Evolutionary conservation across 2,329 filamentous ascomycete species (phyloP), one percentile per base, ranked within the genome.

Genomic region (Cladophialophora carrionii): DNA sequence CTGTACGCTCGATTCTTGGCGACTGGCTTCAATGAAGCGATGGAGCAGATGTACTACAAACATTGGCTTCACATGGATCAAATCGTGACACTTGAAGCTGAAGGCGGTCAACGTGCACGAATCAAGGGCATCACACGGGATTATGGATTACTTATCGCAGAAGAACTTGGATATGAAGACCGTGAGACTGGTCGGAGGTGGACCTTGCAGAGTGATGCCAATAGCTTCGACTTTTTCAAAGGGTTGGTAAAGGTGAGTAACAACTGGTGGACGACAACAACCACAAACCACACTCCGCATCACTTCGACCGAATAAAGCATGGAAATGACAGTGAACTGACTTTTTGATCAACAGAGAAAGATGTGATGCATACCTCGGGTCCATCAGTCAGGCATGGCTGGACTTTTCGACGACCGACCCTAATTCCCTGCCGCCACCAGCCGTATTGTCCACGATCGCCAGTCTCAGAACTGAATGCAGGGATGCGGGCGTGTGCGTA

Each of bases 201-300:
- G 85, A 87, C 89, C 72, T 78, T 99, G 78, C 93, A 97, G 81
- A 97, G 92, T 76, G 95, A 99, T 77, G 92, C 93, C 75, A 99
- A 99, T 74, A 97, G 93, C 76, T 99, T 99, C 80, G 95, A 99
- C 78, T 99, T 96, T 76, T 96, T 96, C 80, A 91, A 86, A 74
- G 95, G 95, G 0, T 74, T 99, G 72, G 81, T 99, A 22, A 91
- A 87, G 80, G 67, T 69, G 56, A 46, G 67, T 63, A 24, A 24
- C n/a, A 34, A 7, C 17, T n/a, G 4, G 17, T 29, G 52, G 29
- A 17, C 34, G 14, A 29, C 24, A 54, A 34, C 17, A 43, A 8
- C 37, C 17, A 6, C 37, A 43, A 41, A 7, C 37, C 17, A n/a
- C 37, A 8, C n/a, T 7, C 37, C 37, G 6, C 37, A 17, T 43